Conservation (phyloP, 371 early-diverging fungal species). For the Mycotypha africana region DNA sequence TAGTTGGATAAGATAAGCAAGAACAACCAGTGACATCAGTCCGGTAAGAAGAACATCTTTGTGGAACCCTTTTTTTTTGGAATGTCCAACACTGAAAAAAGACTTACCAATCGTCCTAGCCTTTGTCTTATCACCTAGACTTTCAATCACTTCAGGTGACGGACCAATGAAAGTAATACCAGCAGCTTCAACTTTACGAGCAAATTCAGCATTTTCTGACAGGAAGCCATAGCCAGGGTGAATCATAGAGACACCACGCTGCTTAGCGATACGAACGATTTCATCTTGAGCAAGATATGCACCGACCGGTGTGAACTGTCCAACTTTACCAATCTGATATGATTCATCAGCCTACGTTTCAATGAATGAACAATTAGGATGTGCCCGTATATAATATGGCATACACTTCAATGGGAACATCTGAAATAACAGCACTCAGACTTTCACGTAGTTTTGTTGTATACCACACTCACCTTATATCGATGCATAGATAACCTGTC, state of each 20-base stretch:
- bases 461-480: conserved; percentile 61
- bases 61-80: too few relatives aligned
- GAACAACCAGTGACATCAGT: too few relatives aligned
- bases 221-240: conserved; percentile 93
- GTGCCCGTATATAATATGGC: too few relatives aligned
- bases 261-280: conserved; percentile 79
- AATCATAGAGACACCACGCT: conserved; percentile 72
- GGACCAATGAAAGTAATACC: conserved; percentile 95
- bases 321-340: conserved; percentile 82
- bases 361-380: neutral
- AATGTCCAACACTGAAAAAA: too few relatives aligned
- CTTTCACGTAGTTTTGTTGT: neutral
- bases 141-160: conserved; percentile 74
- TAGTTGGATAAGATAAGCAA: neutral
- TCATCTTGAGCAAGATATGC: conserved; percentile 92
- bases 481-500: conserved; percentile 91
- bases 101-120: conserved; percentile 74
- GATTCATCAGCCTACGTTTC: conserved; percentile 89
- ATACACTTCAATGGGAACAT: too few relatives aligned
- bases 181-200: conserved; percentile 78
- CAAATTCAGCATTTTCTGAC: conserved; percentile 85
- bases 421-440: neutral
- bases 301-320: conserved; percentile 82
- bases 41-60: too few relatives aligned
- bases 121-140: conserved; percentile 90